Percentiles rank a stretch among this genome's conserved stretches.
Conservation (phyloP, 495 filamentous ascomycete genomes). For the Endocarpon pusillum region DNA sequence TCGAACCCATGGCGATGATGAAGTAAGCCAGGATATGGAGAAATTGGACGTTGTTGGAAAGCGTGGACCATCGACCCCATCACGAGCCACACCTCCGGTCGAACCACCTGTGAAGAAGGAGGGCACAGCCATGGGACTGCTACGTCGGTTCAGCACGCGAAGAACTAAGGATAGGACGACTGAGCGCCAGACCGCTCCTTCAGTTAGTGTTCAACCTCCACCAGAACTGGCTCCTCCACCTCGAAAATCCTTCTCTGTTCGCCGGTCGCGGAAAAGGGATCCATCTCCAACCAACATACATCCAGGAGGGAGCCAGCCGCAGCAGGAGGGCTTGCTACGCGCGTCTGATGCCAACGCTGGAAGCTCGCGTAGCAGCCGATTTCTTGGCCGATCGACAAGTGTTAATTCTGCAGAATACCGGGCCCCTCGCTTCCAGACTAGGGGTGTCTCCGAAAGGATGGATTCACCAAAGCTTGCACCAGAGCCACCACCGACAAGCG, state of each 20-base stretch:
- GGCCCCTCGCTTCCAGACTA: constrained; percentile 38
- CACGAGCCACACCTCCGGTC: constrained; percentile 34
- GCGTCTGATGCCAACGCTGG: constrained; percentile 46
- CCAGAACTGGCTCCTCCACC: constrained; percentile 42
- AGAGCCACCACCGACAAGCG: constrained; percentile 55
- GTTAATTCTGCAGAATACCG: constrained; percentile 73
- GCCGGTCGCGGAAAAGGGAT: constrained; percentile 48
- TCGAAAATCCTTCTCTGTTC: constrained; percentile 69
- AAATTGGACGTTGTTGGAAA: constrained; percentile 44
- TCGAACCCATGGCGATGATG: constrained; percentile 90
- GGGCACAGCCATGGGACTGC: constrained; percentile 67
- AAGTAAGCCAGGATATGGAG: constrained; percentile 60
- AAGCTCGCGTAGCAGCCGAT: constrained; percentile 37
- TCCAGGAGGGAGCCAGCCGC: constrained; percentile 47
- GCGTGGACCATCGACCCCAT: constrained; percentile 30
- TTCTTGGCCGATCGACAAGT: constrained; percentile 66
- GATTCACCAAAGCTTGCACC: constrained; percentile 26
- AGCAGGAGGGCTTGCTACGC: constrained; percentile 54
- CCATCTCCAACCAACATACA: constrained; percentile 35
- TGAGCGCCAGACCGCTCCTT: constrained; percentile 45
- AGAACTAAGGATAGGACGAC: constrained; percentile 30
- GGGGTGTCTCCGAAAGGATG: constrained; percentile 35
- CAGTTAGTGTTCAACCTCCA: constrained; percentile 57
- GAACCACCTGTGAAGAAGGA: constrained; percentile 66
- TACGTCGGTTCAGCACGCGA: constrained; percentile 83